Percentiles rank a stretch among this genome's conserved stretches.
Conservation (phyloP, 371 early-diverging fungal genomes). For the Haplosporangium sp. region DNA sequence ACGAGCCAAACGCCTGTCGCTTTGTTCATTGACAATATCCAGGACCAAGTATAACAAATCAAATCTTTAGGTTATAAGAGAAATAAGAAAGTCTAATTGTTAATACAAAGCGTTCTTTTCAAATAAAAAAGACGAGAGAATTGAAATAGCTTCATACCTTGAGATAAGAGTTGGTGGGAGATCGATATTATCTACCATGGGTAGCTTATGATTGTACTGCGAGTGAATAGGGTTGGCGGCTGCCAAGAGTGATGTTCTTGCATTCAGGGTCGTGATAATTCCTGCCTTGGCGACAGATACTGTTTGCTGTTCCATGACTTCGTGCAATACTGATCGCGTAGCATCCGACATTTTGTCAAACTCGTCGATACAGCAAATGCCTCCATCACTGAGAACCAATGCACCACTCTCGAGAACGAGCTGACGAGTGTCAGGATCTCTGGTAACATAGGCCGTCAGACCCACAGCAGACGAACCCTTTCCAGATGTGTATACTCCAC, state of each 20-base stretch:
- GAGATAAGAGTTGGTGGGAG: conserved; percentile 97
- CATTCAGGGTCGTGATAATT: conserved; percentile 99
- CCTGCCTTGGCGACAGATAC: conserved; percentile 99
- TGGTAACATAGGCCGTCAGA: conserved; percentile 98
- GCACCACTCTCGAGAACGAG: conserved; percentile 99
- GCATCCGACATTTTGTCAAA: conserved; percentile 99
- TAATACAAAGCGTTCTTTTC: background rate
- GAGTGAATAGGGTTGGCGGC: conserved; percentile 98
- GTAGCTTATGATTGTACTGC: conserved; percentile 89
- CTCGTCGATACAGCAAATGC: conserved; percentile 99
- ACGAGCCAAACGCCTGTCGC: conserved; percentile 89
- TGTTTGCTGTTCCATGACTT: conserved; percentile 99
- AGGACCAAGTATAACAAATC: conserved; percentile 96
- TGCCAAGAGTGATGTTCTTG: conserved; percentile 98
- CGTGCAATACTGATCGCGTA: conserved; percentile 98
- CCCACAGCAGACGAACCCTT: conserved; percentile 99
- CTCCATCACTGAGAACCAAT: conserved; percentile 97
- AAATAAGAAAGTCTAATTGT: background rate
- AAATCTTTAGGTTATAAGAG: conserved; percentile 70
- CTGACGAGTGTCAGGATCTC: conserved; percentile 97
- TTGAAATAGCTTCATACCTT: conserved; percentile 58
- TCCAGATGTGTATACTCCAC: conserved; percentile 99
- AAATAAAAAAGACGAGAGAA: background rate
- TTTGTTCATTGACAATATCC: conserved; percentile 90
- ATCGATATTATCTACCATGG: conserved; percentile 96